Conservation (phyloP, 2,329 filamentous ascomycete species). For the Botrytis cinerea region DNA sequence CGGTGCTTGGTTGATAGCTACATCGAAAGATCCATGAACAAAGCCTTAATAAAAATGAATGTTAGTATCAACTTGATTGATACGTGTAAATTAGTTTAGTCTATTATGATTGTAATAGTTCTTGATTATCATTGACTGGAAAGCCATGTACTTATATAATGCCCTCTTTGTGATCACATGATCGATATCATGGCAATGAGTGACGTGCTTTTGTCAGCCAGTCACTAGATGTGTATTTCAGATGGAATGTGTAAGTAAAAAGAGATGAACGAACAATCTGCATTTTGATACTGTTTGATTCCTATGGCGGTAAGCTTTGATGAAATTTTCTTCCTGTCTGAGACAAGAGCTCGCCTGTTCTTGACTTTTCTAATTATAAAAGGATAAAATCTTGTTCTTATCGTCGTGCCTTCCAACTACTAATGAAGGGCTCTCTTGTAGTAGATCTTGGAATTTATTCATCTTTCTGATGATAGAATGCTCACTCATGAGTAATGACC, state of each 20-base stretch:
- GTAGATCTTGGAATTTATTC: background rate
- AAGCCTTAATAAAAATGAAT: background rate
- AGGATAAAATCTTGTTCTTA: background rate
- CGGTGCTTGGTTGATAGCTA: background rate
- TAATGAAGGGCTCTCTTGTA: background rate
- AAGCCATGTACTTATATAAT: no score
- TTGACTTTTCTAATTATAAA: background rate
- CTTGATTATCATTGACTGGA: no score
- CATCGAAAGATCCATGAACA: background rate
- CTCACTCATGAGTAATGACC: background rate
- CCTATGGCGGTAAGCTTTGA: background rate
- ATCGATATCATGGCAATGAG: background rate
- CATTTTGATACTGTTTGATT: background rate
- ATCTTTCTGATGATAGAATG: background rate
- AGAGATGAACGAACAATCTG: background rate
- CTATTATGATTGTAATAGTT: no score
- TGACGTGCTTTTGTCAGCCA: background rate
- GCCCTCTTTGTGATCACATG: no score
- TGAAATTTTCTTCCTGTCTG: background rate
- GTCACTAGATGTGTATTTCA: background rate
- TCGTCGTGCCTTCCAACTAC: background rate
- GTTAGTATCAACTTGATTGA: no score
- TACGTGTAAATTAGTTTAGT: no score
- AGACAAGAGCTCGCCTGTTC: background rate
- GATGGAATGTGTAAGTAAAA: accelerated